A percentile compares a stretch with the other conserved stretches of the same genome.
These are phyloP conservation scores for Kockiozyma suomiensis DNA, from an alignment of 805 yeast species.

Conservation along the genomic window DNA sequence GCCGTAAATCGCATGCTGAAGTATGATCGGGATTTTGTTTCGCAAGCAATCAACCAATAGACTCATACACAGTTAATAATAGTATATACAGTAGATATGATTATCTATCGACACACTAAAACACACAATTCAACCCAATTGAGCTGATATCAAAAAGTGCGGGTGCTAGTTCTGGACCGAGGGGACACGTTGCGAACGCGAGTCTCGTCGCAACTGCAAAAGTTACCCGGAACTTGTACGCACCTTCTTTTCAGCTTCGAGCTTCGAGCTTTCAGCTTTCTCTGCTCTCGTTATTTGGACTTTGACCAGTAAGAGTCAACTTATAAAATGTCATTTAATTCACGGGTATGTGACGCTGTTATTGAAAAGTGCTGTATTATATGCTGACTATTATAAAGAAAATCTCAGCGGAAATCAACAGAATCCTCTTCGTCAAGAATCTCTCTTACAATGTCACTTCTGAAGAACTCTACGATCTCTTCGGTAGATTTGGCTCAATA, in stretches of 20 bases:
- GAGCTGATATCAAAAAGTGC: neutral
- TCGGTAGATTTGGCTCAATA: slow-evolving; percentile 59
- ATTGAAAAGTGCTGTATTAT: neutral
- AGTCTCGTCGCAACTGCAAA: neutral
- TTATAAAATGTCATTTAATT: slow-evolving; percentile 5
- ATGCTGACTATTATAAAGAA: slow-evolving; percentile 6
- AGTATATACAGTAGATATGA: too few species aligned
- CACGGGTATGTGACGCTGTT: neutral
- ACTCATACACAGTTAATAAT: too few species aligned
- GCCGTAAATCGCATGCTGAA: neutral
- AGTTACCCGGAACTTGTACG: slow-evolving; percentile 1
- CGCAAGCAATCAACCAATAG: too few species aligned
- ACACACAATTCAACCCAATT: neutral
- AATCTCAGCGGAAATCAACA: slow-evolving; percentile 34
- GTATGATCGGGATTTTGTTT: too few species aligned
- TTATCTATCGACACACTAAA: neutral
- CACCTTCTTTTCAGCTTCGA: neutral
- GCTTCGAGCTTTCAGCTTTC: too few species aligned
- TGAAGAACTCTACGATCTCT: slow-evolving; percentile 53
- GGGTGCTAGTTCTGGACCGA: neutral
- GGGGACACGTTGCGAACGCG: slow-evolving; percentile 9
- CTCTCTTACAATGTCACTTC: slow-evolving; percentile 56
- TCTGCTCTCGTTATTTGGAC: too few species aligned
- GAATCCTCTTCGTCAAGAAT: slow-evolving; percentile 57
- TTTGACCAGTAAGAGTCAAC: neutral